These are phyloP conservation scores for Azolla pinnata DNA, from an alignment of 75 land plant genomes.

Conservation along the genomic window DNA sequence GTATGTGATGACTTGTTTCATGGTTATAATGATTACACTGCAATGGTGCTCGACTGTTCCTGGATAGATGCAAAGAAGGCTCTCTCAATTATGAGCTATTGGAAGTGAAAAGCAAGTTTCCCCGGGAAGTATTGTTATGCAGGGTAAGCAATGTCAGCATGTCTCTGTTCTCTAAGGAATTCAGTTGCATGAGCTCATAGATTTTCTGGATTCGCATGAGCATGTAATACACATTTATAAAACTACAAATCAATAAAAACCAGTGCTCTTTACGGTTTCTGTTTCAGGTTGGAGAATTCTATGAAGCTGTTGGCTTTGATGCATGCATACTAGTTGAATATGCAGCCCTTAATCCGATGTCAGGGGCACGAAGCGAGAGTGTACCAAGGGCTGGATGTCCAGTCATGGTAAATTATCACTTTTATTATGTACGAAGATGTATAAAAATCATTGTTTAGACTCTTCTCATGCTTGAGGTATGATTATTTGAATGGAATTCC, in stretches of 20 bases:
- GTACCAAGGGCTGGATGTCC: constrained; percentile 96
- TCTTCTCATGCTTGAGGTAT: too few relatives aligned
- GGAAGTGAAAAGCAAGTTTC: constrained; percentile 76
- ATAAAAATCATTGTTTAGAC: too few relatives aligned
- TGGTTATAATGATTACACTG: background rate
- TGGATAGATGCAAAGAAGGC: constrained; percentile 16
- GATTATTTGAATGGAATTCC: too few relatives aligned
- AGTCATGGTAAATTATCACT: constrained; percentile 79
- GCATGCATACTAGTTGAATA: constrained; percentile 90
- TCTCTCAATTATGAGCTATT: constrained; percentile 49
- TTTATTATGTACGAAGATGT: too few relatives aligned
- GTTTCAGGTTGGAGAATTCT: constrained; percentile 93
- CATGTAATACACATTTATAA: too few relatives aligned
- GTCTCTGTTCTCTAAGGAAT: too few relatives aligned
- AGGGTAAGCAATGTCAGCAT: too few relatives aligned
- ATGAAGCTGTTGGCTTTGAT: constrained; percentile 94
- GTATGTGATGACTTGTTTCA: background rate
- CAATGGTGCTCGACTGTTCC: background rate
- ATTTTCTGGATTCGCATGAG: too few relatives aligned
- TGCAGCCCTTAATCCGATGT: constrained; percentile 96
- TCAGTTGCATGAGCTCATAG: too few relatives aligned
- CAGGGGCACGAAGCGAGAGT: constrained; percentile 56
- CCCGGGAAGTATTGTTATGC: constrained; percentile 86
- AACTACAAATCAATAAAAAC: too few relatives aligned
- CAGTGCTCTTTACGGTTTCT: too few relatives aligned